Evolutionary conservation across 106 monocot genomes (phyloP).

Genomic region (Phalaenopsis aphrodite): DNA sequence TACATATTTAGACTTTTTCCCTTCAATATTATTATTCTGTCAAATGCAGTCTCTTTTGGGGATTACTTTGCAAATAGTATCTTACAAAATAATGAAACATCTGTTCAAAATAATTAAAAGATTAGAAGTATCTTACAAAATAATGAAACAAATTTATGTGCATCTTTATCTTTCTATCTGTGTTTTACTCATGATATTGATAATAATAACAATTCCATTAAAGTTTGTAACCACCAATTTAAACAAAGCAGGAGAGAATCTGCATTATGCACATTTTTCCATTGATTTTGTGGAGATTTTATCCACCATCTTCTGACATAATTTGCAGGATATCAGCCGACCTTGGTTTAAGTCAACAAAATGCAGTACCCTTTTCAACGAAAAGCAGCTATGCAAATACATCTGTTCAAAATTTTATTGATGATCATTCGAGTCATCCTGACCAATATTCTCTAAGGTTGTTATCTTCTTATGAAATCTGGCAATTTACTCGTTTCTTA

Average conservation of each 20-base stretch:
- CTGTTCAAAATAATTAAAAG: not conserved
- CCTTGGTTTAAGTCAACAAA: not conserved
- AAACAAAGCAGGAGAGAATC: not conserved
- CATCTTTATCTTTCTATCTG: not conserved
- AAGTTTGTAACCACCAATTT: not conserved
- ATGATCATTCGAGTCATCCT: not conserved
- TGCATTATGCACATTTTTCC: not conserved
- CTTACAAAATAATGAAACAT: not conserved
- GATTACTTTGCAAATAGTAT: not conserved
- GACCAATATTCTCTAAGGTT: not conserved
- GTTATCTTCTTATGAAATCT: not conserved
- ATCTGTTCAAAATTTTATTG: not conserved
- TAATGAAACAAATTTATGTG: not conserved
- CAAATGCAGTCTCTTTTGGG: not conserved
- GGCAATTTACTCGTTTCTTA: not conserved
- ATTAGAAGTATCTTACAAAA: not conserved
- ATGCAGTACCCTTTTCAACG: not conserved
- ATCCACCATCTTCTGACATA: not conserved
- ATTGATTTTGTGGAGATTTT: not conserved
- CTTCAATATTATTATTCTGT: not conserved
- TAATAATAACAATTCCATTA: not conserved
- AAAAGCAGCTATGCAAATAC: not conserved
- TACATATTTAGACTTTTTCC: not conserved
- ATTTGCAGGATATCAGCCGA: not conserved
- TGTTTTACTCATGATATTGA: not conserved